These are phyloP conservation scores for Trametes meyenii DNA, from an alignment of 768 basidiomycete species.

Conservation along the genomic window DNA sequence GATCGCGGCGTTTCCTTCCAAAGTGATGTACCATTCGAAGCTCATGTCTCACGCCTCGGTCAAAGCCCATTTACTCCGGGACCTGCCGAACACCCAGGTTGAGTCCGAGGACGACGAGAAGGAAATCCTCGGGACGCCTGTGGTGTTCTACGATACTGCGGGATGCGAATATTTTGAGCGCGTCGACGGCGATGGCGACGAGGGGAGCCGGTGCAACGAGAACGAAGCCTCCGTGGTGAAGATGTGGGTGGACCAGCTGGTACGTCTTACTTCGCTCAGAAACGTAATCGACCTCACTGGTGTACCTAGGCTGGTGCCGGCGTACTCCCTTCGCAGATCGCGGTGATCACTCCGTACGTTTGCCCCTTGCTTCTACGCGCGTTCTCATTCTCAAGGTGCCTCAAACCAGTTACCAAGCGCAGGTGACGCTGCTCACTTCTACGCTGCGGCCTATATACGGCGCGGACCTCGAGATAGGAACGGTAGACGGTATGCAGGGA, in stretches of 20 bases:
- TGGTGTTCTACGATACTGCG: slow-evolving; percentile 93
- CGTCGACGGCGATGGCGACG: slow-evolving; percentile 75
- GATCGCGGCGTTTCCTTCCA: slow-evolving; percentile 87
- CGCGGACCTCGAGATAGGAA: slow-evolving; percentile 80
- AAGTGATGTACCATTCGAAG: slow-evolving; percentile 73
- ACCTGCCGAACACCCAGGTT: slow-evolving; percentile 57
- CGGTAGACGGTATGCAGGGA: slow-evolving; percentile 97
- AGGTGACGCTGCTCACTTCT: slow-evolving; percentile 82
- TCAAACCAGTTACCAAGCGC: slow-evolving; percentile 79
- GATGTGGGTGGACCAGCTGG: slow-evolving; percentile 80
- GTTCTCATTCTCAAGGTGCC: background rate
- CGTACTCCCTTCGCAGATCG: slow-evolving; percentile 72
- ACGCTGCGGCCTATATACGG: slow-evolving; percentile 75
- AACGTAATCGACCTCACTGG: background rate
- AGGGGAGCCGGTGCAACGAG: slow-evolving; percentile 91
- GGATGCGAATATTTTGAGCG: slow-evolving; percentile 94
- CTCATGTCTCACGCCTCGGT: slow-evolving; percentile 75
- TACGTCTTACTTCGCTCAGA: slow-evolving; percentile 37
- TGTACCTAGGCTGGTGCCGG: slow-evolving; percentile 56
- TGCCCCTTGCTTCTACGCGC: background rate
- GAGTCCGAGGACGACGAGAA: slow-evolving; percentile 66
- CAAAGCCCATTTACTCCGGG: slow-evolving; percentile 67
- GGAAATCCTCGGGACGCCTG: slow-evolving; percentile 73
- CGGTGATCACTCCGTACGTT: slow-evolving; percentile 82
- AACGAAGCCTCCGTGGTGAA: slow-evolving; percentile 90